A percentile compares a stretch with the other conserved stretches of the same genome.
Conservation (phyloP, 129 eudicot species). For the Apium graveolens region DNA sequence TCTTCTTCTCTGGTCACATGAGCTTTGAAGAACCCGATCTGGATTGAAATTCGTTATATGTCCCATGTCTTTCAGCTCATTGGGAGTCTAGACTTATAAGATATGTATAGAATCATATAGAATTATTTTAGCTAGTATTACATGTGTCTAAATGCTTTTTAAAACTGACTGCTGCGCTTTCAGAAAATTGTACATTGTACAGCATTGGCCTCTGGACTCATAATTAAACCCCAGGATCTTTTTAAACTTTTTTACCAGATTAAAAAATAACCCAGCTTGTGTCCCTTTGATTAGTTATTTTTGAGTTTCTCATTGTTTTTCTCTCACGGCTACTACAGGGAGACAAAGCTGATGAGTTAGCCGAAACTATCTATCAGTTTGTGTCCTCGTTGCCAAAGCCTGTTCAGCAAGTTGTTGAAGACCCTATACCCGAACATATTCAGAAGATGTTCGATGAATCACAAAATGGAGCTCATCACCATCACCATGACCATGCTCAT, state of each 20-base stretch:
- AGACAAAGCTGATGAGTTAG: slow-evolving; percentile 60
- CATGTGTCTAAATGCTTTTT: not conserved
- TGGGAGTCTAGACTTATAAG: too few species aligned
- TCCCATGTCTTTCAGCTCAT: too few species aligned
- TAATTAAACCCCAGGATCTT: not conserved
- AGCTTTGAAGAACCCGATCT: too few species aligned
- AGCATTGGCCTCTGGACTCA: not conserved
- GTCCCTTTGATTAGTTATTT: not conserved
- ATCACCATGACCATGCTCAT: slow-evolving; percentile 26
- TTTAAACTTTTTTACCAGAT: not conserved
- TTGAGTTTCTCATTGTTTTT: not conserved
- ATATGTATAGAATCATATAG: not conserved
- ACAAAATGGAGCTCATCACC: slow-evolving; percentile 24
- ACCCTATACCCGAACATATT: slow-evolving; percentile 48
- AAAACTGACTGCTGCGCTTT: not conserved
- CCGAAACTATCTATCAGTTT: slow-evolving; percentile 41
- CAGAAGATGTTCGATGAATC: slow-evolving; percentile 46
- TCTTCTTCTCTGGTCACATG: too few species aligned
- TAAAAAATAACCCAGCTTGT: not conserved
- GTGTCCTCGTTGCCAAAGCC: slow-evolving; percentile 64
- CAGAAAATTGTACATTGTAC: not conserved
- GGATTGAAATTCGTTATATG: too few species aligned
- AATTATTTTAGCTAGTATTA: not conserved
- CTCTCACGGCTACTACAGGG: slow-evolving; percentile 33
- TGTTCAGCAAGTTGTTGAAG: slow-evolving; percentile 29